Evolutionary conservation across 108 stramenopile species (phyloP).

Genomic region (Cyclotella choctawhatcheeana): DNA sequence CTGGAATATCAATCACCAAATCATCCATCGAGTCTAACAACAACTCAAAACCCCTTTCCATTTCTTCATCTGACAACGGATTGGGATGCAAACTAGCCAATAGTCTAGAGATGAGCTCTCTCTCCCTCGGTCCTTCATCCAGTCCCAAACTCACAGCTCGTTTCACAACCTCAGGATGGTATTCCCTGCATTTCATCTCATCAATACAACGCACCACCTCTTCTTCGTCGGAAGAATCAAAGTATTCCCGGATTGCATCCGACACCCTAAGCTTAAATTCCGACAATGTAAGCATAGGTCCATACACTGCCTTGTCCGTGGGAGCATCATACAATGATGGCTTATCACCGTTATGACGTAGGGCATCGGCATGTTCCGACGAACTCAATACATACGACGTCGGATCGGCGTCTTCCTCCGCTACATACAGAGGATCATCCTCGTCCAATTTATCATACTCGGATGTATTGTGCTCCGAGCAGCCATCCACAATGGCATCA

Average conservation of each 20-base stretch:
- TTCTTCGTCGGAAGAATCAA: conserved; percentile 79
- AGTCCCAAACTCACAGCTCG: conserved; percentile 77
- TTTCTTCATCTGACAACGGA: conserved; percentile 72
- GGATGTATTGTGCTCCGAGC: conserved; percentile 39
- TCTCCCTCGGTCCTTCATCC: conserved; percentile 83
- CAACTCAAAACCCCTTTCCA: conserved; percentile 88
- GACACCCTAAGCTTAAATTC: conserved; percentile 88
- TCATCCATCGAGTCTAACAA: conserved; percentile 88
- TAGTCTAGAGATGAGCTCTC: conserved; percentile 84
- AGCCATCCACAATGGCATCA: conserved; percentile 32
- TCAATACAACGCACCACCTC: conserved; percentile 79
- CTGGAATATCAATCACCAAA: conserved; percentile 88
- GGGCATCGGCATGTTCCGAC: conserved; percentile 17
- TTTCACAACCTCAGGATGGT: conserved; percentile 83
- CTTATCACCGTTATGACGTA: conserved; percentile 40
- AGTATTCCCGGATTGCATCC: conserved; percentile 71
- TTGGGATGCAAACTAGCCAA: conserved; percentile 87
- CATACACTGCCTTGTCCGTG: conserved; percentile 68
- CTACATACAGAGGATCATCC: conserved; percentile 80
- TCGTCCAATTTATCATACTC: conserved; percentile 74
- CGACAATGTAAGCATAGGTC: conserved; percentile 77
- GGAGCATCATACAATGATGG: conserved; percentile 50
- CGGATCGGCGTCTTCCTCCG: conserved; percentile 68
- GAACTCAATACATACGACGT: conserved; percentile 60
- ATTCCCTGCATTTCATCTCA: conserved; percentile 78